phyloP scores from a whole-genome alignment of 495 filamentous ascomycete genomes.

The Cercophora newfieldiana region DNA sequence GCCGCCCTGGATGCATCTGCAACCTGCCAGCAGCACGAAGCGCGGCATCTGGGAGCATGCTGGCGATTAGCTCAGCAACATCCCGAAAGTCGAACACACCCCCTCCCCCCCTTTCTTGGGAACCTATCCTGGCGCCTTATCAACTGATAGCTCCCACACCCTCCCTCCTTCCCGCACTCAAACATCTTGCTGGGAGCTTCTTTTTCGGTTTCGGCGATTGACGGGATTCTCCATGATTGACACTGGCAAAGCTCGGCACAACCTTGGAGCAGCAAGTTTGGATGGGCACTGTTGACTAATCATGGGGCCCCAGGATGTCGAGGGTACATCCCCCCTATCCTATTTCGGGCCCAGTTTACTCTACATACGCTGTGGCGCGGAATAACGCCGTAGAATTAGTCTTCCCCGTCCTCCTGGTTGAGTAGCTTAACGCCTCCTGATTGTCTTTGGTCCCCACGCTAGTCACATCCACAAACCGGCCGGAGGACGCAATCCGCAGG shows the following conservation, averaged over 20 bases:
- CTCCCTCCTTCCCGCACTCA: background rate
- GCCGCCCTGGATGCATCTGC: background rate
- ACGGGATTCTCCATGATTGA: background rate
- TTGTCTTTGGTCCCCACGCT: background rate
- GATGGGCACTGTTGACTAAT: conserved; percentile 8
- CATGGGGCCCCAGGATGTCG: background rate
- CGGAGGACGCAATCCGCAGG: background rate
- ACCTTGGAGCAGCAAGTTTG: background rate
- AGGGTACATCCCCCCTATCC: background rate
- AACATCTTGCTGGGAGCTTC: background rate
- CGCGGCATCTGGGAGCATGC: background rate
- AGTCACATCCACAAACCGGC: background rate
- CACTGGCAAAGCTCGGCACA: conserved; percentile 1
- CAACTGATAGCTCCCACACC: background rate
- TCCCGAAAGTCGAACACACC: background rate
- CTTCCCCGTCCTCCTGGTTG: too few species aligned
- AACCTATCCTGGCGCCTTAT: background rate
- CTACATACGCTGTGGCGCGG: background rate
- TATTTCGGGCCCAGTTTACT: background rate
- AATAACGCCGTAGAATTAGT: background rate
- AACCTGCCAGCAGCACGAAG: background rate
- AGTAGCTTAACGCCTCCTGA: background rate
- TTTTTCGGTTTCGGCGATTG: background rate
- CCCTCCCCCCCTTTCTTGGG: too few species aligned
- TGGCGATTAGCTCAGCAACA: conserved; percentile 19